These are phyloP conservation scores for Chrysosporium keratinophilum DNA, from an alignment of 2,329 filamentous ascomycete species.

Conservation along the genomic window DNA sequence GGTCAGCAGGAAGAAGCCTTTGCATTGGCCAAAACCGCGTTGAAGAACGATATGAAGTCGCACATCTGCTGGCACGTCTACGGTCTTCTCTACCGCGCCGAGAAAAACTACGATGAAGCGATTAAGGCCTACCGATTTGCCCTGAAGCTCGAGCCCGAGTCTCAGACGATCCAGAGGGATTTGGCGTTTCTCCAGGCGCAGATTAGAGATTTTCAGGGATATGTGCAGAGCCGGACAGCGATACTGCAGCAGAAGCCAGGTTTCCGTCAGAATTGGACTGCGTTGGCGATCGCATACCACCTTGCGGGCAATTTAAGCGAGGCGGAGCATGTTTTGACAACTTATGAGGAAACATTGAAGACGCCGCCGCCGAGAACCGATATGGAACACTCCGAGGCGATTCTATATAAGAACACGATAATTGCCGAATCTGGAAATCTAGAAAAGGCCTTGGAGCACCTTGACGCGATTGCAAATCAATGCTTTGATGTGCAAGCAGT, in stretches of 20 bases:
- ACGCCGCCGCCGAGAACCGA: conserved; percentile 64
- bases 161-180: conserved; percentile 84
- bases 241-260: conserved; percentile 81
- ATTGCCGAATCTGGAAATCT: conserved; percentile 83
- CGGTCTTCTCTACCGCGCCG: conserved; percentile 79
- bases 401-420: conserved; percentile 88
- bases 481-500: conserved; percentile 76
- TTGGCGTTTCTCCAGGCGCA: conserved; percentile 87
- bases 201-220: conserved; percentile 90
- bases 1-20: conserved; percentile 93
- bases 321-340: conserved; percentile 82
- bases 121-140: conserved; percentile 99
- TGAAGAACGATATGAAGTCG: conserved; percentile 96
- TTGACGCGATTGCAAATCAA: conserved; percentile 65
- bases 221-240: conserved; percentile 73
- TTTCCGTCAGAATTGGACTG: conserved; percentile 90
- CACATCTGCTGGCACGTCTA: conserved; percentile 99
- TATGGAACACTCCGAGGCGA: conserved; percentile 84
- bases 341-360: conserved; percentile 89
- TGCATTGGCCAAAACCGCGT: conserved; percentile 76
- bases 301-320: conserved; percentile 73
- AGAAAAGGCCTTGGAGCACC: conserved; percentile 72
- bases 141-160: conserved; percentile 84
- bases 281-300: conserved; percentile 87
- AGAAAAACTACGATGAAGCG: conserved; percentile 97